Base-by-base conservation (phyloP, 306 rosid species). In the Cicer cuneatum region DNA sequence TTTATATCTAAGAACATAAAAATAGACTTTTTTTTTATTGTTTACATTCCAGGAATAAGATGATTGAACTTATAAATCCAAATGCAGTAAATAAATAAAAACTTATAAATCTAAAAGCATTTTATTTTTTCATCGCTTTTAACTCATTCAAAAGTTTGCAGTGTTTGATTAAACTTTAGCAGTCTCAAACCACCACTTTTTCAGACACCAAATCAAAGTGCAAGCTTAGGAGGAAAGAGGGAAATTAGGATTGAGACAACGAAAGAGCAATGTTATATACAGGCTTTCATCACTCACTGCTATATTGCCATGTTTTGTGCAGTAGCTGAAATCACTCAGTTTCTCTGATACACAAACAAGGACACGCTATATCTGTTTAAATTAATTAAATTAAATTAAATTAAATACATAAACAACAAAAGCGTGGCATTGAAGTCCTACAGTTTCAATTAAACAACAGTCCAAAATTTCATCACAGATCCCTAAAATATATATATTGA, bases 161-260 rank as follows among this genome's bases (percentile, higher is more conserved):
- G 89, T 78, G 75, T 45, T 76, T 75, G 79, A 78, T 81, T 74
- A 81, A 81, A 87, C 85, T 78, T 78, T 83, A 81, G 29, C 29
- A 24, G 85, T 87, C 77, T 87, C 83, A 91, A 87, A 81, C 71
- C 86, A 76, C 66, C 88, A 84, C 97, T 89, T 91, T 91, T 77
- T 87, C 89, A 83, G 90, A 89, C 89, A 87, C 68, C 85, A 85
- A 85, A 82, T 88, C 87, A 81, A 84, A 82, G 84, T 82, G 83
- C 49, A 62, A 40, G 69, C 83, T 21, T 13, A 7, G 29, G 29
- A 24, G 29, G 2, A 24, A 24, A 58, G 41, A 33, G 65, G 6
- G 1, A 58, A 58, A 58, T 29, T 12, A 29, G 65, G 41, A 58
- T 58, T 58, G 65, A 29, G 64, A 24, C 15, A 57, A 24, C 29